Evolutionary conservation across 768 basidiomycete genomes (phyloP), one percentile per base, ranked within the genome.

Genomic region (Tulasnella sp.): DNA sequence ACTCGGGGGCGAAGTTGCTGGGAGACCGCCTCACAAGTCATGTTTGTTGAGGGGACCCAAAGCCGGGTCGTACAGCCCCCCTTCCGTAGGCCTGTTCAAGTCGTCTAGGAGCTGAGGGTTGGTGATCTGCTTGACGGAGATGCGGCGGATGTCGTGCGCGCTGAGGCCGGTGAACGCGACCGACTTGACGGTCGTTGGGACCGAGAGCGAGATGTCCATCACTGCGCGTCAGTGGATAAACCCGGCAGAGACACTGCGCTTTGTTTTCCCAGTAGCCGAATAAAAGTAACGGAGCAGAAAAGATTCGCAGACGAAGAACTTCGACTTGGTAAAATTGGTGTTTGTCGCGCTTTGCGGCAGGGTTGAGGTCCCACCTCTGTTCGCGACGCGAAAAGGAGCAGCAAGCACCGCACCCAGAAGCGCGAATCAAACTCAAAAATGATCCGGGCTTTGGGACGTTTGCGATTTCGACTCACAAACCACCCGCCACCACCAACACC

Each of bases 81-180:
- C 94, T 71, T 86, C 83, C 77, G 92, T 98, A 2, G 97, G 97
- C 76, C 91, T 83, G 79, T 95, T 95, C 41, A 98, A 82, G 79
- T 96, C 94, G 82, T 99, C 95, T 75, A 98, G 86, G 47, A 99
- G 87, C 73, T 91, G 85, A 2, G 95, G 91, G 79, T 98, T 98
- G 69, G 94, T 86, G 75, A 98, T 90, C 82, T 97, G 94, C 82
- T 97, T 95, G 78, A 98, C 96, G n/a, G 94, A 96, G 78, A 98
- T 94, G 72, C 90, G 87, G 62, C 91, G 88, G 78, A 98, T 85
- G 80, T 99, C 95, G 76, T 91, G 86, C 16, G 92, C 83, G 17
- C 90, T 87, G 67, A 99, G 88, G 80, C 95, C 96, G 0, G 95
- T 95, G 80, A 99, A 99, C 9, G 94, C 94, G 73, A 98, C 81